A percentile compares a stretch with the other conserved stretches of the same genome.
Conservation (phyloP, 2,329 filamentous ascomycete species). For the Epichloe typhina region DNA sequence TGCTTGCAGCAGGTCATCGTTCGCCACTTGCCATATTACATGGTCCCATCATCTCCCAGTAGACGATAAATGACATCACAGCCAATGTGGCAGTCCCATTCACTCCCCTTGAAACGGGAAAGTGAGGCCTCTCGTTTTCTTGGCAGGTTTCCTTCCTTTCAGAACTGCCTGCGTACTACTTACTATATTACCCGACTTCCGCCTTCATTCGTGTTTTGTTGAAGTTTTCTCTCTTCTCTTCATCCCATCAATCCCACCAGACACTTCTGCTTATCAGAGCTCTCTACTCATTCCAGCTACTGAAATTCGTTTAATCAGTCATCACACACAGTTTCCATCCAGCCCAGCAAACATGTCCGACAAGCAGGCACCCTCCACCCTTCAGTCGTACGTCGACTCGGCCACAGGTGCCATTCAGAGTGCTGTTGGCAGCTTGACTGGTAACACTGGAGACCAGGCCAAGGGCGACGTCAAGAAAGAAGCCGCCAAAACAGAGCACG, state of each 20-base stretch:
- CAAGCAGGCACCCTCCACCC: constrained; percentile 46
- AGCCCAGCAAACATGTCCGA: constrained; percentile 14
- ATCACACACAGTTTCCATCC: not conserved
- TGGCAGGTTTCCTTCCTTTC: not conserved
- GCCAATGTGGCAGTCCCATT: not conserved
- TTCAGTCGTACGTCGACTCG: constrained; percentile 64
- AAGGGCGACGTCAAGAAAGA: constrained; percentile 27
- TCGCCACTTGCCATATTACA: not conserved
- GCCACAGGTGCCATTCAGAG: constrained; percentile 62
- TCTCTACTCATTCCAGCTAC: not conserved
- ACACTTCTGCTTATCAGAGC: not conserved
- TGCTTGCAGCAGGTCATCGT: not conserved
- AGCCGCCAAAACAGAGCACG: constrained; percentile 52
- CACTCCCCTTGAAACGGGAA: not conserved
- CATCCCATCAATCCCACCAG: not conserved
- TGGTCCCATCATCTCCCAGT: not conserved
- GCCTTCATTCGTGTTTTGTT: not conserved
- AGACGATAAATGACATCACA: constrained; percentile 6
- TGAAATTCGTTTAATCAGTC: not conserved
- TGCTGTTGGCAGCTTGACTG: constrained; percentile 58
- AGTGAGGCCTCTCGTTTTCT: not conserved
- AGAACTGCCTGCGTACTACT: not conserved
- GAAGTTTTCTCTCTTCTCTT: not conserved
- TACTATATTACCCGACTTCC: constrained; percentile 1
- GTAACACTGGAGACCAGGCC: constrained; percentile 7